Conservation (phyloP, 2,329 filamentous ascomycete species). For the Botrytis byssoidea region DNA sequence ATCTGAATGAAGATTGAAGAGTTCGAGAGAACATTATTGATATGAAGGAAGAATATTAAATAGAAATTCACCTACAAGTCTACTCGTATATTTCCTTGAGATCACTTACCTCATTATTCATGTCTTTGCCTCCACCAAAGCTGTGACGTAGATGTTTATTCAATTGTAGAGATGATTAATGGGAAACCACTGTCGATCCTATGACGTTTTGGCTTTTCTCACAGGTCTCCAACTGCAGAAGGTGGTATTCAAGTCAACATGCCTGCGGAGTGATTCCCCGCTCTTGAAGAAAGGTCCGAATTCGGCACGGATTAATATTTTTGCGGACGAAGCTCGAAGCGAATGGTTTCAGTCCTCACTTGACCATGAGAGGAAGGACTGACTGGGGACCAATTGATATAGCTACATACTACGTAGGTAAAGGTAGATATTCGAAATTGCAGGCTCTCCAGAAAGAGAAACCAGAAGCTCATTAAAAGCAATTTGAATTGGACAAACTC, state of each 20-base stretch:
- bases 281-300: background rate
- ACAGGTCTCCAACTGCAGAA: background rate
- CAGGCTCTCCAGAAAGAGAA: background rate
- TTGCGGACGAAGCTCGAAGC: background rate
- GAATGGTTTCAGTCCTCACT: background rate
- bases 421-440: too few species aligned
- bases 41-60: background rate
- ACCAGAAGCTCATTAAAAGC: background rate
- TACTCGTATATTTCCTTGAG: background rate
- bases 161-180: background rate
- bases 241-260: background rate
- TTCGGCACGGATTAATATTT: background rate
- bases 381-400: background rate
- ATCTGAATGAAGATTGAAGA: constrained; percentile 12
- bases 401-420: too few species aligned
- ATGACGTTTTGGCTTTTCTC: background rate
- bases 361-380: background rate
- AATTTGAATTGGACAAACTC: background rate
- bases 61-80: background rate
- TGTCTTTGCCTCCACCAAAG: background rate
- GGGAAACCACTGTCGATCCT: background rate
- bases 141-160: background rate
- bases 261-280: background rate
- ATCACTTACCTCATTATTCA: background rate
- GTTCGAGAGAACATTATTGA: constrained; percentile 12